Percentiles rank a stretch among this genome's conserved stretches.
phyloP scores from a whole-genome alignment of 306 rosid genomes.

The Malus domestica region ASM211411v1 NC_041798.1:23117001-23117500 shows the following conservation, averaged over 20 bases:
- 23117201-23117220: conserved; percentile 86
- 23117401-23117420: background rate
- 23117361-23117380: conserved; percentile 91
- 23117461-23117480: background rate
- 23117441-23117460: background rate
- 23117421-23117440: background rate
- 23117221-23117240: conserved; percentile 77
- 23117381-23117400: conserved; percentile 9
- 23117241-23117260: conserved; percentile 90
- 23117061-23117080: conserved; percentile 86
- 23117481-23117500: too few species aligned
- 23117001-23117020: conserved; percentile 51
- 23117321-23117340: conserved; percentile 88
- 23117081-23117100: conserved; percentile 64
- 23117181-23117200: conserved; percentile 81
- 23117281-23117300: conserved; percentile 93
- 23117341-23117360: conserved; percentile 78
- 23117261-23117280: conserved; percentile 86
- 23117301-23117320: conserved; percentile 57
- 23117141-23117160: conserved; percentile 77
- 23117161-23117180: conserved; percentile 76
- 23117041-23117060: conserved; percentile 66
- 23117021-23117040: conserved; percentile 85
- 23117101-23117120: conserved; percentile 82
- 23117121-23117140: conserved; percentile 84